phyloP scores from a whole-genome alignment of 129 eudicot species.

The Lactuca saligna region DNA sequence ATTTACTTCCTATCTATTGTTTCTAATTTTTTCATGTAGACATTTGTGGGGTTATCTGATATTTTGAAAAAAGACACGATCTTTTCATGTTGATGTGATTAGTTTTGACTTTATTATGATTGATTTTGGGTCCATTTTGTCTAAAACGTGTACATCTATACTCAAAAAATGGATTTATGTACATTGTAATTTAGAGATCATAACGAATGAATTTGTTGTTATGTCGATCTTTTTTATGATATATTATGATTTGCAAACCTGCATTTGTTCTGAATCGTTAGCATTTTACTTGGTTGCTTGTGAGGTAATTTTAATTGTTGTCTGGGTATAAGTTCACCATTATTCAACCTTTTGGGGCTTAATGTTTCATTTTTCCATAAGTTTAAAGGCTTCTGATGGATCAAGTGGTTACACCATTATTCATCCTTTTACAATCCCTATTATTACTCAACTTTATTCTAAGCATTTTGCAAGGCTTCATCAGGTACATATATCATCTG shows the following conservation, averaged over 20 bases:
- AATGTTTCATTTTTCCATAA: too few species aligned
- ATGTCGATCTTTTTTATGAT: background rate
- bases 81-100: slow-evolving; percentile 5
- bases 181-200: slow-evolving; percentile 25
- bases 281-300: background rate
- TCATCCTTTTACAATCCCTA: too few species aligned
- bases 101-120: background rate
- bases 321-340: background rate
- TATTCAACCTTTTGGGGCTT: too few species aligned
- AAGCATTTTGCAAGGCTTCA: too few species aligned
- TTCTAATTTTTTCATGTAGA: background rate
- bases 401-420: too few species aligned
- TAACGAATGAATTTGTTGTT: slow-evolving; percentile 3
- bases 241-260: background rate
- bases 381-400: too few species aligned
- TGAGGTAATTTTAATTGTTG: slow-evolving; percentile 3
- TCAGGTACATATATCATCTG: too few species aligned
- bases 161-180: slow-evolving; percentile 2
- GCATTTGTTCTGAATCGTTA: background rate
- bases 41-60: background rate
- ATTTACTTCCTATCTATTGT: background rate
- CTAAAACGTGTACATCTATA: slow-evolving; percentile 16
- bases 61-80: background rate
- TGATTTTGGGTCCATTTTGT: background rate
- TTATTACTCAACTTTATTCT: too few species aligned